A percentile compares a stretch with the other conserved stretches of the same genome.
Evolutionary conservation across 179 eudicot species (phyloP).

Genomic region (Carnegiea gigantea): DNA sequence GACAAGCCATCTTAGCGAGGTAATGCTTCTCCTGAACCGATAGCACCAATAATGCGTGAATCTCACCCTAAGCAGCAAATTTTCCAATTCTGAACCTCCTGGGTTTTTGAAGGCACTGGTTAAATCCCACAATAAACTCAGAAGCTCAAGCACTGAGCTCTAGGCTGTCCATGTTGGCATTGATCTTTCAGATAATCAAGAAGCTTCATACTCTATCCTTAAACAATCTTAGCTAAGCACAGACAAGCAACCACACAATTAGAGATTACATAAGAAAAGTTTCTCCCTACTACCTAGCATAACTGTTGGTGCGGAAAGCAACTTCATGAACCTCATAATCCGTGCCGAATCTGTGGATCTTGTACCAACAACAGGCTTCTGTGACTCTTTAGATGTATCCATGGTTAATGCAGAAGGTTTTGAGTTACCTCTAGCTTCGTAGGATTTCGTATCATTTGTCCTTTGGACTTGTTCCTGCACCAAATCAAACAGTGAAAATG

Average conservation of each 20-base stretch:
- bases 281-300: constrained; percentile 53
- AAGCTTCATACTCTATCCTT: not conserved
- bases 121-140: not conserved
- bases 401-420: constrained; percentile 39
- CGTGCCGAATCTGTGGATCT: constrained; percentile 94
- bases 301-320: constrained; percentile 67
- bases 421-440: constrained; percentile 38
- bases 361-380: constrained; percentile 56
- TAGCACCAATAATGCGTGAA: too few relatives aligned
- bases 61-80: too few relatives aligned
- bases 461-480: constrained; percentile 52
- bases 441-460: constrained; percentile 35
- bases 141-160: not conserved
- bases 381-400: constrained; percentile 55
- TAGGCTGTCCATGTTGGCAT: not conserved
- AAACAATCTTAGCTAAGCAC: not conserved
- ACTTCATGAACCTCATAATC: constrained; percentile 81
- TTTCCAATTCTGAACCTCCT: too few relatives aligned
- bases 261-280: not conserved
- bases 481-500: constrained; percentile 12
- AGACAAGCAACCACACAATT: not conserved
- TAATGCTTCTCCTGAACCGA: not conserved
- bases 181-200: not conserved
- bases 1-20: not conserved
- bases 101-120: too few relatives aligned